A percentile compares a stretch with the other conserved stretches of the same genome.
Evolutionary conservation across 129 eudicot species (phyloP).

Genomic region (Artemisia annua): DNA sequence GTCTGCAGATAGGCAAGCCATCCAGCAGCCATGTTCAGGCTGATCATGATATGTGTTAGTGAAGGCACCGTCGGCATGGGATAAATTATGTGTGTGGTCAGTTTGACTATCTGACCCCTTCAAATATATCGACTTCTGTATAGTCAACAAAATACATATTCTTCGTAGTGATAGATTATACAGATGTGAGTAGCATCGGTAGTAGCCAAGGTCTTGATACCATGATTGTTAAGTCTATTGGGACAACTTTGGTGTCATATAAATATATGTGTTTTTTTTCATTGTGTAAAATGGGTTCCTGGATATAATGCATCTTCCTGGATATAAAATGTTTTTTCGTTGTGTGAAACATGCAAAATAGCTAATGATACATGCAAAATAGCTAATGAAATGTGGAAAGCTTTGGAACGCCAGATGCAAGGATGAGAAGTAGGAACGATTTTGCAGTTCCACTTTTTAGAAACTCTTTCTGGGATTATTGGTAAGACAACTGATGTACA

Average conservation of each 20-base stretch:
- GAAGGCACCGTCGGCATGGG: slow-evolving; percentile 12
- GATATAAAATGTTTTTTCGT: too few species aligned
- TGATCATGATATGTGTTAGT: slow-evolving; percentile 58
- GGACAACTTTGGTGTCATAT: slow-evolving; percentile 31
- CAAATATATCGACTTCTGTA: slow-evolving; percentile 29
- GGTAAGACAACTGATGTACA: too few species aligned
- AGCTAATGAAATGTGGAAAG: too few species aligned
- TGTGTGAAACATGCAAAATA: too few species aligned
- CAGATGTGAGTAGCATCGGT: slow-evolving; percentile 28
- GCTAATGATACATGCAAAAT: too few species aligned
- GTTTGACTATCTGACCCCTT: slow-evolving; percentile 44
- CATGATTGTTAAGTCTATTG: slow-evolving; percentile 15
- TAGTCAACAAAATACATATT: slow-evolving; percentile 41
- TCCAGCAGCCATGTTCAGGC: slow-evolving; percentile 55
- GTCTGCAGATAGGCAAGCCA: slow-evolving; percentile 72
- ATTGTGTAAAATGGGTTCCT: not conserved
- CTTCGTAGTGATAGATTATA: slow-evolving; percentile 45
- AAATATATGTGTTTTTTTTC: slow-evolving; percentile 19
- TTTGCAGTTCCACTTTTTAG: too few species aligned
- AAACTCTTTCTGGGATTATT: too few species aligned
- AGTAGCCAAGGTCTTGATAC: slow-evolving; percentile 22
- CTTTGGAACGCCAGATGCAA: too few species aligned
- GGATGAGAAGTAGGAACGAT: too few species aligned
- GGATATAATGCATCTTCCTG: not conserved
- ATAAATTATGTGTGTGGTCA: slow-evolving; percentile 43